phyloP scores from a whole-genome alignment of 345 rosid genomes.

The Pistacia atlantica region DNA sequence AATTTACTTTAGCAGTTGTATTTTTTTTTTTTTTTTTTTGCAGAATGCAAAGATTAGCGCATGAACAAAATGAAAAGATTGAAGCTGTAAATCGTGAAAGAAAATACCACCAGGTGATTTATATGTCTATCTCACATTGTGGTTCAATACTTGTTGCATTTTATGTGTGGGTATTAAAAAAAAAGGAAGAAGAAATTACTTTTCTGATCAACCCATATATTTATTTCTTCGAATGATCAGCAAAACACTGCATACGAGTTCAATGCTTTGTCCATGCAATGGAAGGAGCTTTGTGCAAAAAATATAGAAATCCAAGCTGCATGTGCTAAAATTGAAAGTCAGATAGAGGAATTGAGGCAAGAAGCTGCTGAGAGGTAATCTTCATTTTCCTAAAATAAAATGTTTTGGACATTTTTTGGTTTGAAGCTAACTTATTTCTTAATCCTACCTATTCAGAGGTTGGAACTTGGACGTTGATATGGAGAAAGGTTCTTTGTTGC shows the following conservation, averaged over 20 bases:
- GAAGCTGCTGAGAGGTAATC: constrained; percentile 80
- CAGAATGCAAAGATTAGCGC: constrained; percentile 84
- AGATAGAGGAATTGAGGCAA: constrained; percentile 56
- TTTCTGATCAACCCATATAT: constrained; percentile 10
- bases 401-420: constrained; percentile 1
- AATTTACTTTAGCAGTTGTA: background rate
- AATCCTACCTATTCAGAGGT: constrained; percentile 46
- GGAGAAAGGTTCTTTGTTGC: constrained; percentile 52
- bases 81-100: constrained; percentile 94
- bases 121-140: constrained; percentile 4
- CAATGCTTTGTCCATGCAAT: constrained; percentile 79
- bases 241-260: constrained; percentile 93
- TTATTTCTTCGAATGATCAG: constrained; percentile 39
- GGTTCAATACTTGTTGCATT: background rate
- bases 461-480: constrained; percentile 72
- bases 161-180: background rate
- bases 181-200: too few relatives aligned
- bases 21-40: constrained; percentile 1
- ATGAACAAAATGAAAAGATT: constrained; percentile 78
- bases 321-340: constrained; percentile 63
- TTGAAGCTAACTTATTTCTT: constrained; percentile 23
- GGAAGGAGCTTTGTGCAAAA: constrained; percentile 89
- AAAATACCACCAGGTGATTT: constrained; percentile 88
- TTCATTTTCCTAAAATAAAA: background rate
- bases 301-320: constrained; percentile 85